Percentiles rank a stretch among this genome's conserved stretches.
Conservation (phyloP, 2,329 filamentous ascomycete genomes). For the Thyridium curvatum region DNA sequence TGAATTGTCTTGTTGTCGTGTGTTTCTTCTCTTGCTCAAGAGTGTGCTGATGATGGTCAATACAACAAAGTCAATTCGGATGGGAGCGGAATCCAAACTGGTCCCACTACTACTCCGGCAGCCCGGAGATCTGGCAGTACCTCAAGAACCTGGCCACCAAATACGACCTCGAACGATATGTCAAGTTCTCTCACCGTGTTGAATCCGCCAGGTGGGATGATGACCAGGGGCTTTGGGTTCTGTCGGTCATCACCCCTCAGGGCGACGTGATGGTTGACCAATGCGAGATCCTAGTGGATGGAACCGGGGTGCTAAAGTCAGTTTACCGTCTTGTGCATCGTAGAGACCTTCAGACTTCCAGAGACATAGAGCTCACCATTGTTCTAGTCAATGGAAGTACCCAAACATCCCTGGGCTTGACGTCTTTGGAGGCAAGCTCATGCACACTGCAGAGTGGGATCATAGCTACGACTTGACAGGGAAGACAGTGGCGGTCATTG, state of each 20-base stretch:
- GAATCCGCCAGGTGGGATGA: conserved; percentile 37
- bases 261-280: conserved; percentile 8
- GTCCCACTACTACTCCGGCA: conserved; percentile 18
- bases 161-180: conserved; percentile 29
- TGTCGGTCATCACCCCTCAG: conserved; percentile 17
- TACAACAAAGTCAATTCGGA: conserved; percentile 7
- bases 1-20: too few relatives aligned
- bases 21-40: too few relatives aligned
- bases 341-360: neutral
- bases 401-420: conserved; percentile 24
- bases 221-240: conserved; percentile 26
- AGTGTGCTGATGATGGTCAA: too few relatives aligned
- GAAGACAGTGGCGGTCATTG: conserved; percentile 22
- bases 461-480: conserved; percentile 8
- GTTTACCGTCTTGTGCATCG: neutral
- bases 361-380: neutral
- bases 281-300: conserved; percentile 11
- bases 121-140: conserved; percentile 16
- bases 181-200: conserved; percentile 35
- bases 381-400: conserved; percentile 10
- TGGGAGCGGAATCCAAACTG: conserved; percentile 21
- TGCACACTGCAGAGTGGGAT: conserved; percentile 22
- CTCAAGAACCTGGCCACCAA: conserved; percentile 22
- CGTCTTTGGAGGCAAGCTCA: conserved; percentile 17
- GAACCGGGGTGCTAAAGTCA: conserved; percentile 11